Evolutionary conservation across 2,329 filamentous ascomycete genomes (phyloP), one percentile per base, ranked within the genome.

Genomic region (Lecanicillium sp.): DNA sequence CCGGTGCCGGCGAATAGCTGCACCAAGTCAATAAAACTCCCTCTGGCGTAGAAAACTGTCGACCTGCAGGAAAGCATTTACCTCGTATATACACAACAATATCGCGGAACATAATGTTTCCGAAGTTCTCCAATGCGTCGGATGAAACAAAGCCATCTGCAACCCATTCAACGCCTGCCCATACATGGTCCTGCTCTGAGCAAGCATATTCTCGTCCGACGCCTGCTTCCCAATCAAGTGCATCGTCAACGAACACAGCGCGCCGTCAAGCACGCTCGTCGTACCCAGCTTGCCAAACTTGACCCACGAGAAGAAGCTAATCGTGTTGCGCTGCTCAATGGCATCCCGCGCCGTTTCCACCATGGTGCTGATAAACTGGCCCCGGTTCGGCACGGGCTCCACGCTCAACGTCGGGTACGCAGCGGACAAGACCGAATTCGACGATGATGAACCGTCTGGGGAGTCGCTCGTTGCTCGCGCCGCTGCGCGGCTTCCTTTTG

Each of bases 61-160:
- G n/a, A n/a, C n/a, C n/a, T n/a, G n/a, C n/a, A n/a, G n/a, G 33
- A 22, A 37, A 17, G 29, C 27, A 8, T 9, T 33, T 50, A 64
- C 59, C 56, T 65, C 64, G 25, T 57, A 65, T 13, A 62, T 48
- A 38, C 61, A 62, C 29, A 66, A 46, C 29, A 67, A 45, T 46
- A 66, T 63, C 32, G 61, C 55, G 3, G 68, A 50, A 37, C 60
- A 65, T 18, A 65, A 47, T n/a, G 63, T 67, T 48, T 66, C 64
- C 2, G 60, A 51, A 12, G 58, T 49, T 42, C 51, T 59, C 63
- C 63, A 66, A 42, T 60, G 56, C 13, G 45, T 46, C 2, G 56
- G 51, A 44, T 67, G 63, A 39, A 55, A 50, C 31, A 67, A 47
- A 7, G 59, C 55, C 17, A 37, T 40, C 40, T 65, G 64, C 33